phyloP scores from a whole-genome alignment of 1,284 basidiomycete genomes.

The Rhodotorula sp. region DNA sequence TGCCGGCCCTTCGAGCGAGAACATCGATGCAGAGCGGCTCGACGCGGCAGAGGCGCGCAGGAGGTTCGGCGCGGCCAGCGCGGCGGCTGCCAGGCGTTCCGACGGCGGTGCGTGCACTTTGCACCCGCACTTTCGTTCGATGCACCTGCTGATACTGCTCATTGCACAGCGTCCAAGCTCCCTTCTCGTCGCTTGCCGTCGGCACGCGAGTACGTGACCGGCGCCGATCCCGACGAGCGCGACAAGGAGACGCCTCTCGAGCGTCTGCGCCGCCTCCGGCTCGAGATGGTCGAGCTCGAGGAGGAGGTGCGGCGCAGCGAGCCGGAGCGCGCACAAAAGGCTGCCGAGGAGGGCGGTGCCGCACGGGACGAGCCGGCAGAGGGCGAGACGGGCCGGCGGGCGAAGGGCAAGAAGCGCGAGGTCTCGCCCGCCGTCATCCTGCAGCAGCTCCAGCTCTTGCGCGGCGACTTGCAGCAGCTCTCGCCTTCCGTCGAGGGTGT shows the following conservation, averaged over 20 bases:
- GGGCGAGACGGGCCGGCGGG: constrained; percentile 28
- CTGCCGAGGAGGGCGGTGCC: constrained; percentile 14
- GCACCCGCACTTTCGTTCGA: no score
- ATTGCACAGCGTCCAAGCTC: not conserved
- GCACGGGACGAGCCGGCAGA: not conserved
- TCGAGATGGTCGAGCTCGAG: constrained; percentile 56
- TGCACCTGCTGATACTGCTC: not conserved
- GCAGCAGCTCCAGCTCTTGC: constrained; percentile 40
- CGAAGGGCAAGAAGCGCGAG: constrained; percentile 43
- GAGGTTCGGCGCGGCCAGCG: constrained; percentile 29
- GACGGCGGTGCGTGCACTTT: constrained; percentile 13
- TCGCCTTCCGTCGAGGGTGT: constrained; percentile 12
- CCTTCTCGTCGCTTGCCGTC: constrained; percentile 13
- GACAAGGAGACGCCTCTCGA: constrained; percentile 52
- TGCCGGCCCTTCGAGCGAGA: constrained; percentile 1
- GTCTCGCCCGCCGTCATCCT: constrained; percentile 43
- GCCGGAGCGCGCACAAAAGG: not conserved
- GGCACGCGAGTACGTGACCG: constrained; percentile 15
- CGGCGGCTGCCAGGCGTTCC: not conserved
- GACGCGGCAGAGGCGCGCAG: constrained; percentile 32
- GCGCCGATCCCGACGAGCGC: constrained; percentile 25
- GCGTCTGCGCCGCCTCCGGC: constrained; percentile 53
- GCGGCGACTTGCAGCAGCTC: constrained; percentile 28
- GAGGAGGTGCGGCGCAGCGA: constrained; percentile 47
- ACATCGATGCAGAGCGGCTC: constrained; percentile 30